These are phyloP conservation scores for Hypoxylon sp. DNA, from an alignment of 2,329 filamentous ascomycete genomes.

Conservation along the genomic window DNA sequence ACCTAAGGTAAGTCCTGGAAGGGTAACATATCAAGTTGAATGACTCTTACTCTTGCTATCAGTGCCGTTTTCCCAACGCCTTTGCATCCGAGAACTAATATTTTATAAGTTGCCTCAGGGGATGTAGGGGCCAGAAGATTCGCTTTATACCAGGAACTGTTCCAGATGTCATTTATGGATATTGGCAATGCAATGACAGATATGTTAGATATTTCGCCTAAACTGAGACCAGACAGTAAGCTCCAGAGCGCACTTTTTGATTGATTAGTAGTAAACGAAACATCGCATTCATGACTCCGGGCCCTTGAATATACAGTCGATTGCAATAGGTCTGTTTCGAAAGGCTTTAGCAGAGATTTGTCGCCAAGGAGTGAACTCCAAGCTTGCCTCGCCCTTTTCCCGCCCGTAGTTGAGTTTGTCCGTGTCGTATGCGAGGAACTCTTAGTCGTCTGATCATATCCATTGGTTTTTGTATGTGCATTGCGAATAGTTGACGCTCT, in stretches of 20 bases:
- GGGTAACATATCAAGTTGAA: background rate
- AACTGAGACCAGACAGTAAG: constrained; percentile 13
- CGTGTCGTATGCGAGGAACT: background rate
- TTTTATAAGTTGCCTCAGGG: background rate
- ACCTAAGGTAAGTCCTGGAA: background rate
- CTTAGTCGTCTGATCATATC: no score
- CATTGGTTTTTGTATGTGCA: no score
- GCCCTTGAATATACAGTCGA: constrained; percentile 15
- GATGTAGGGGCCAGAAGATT: background rate
- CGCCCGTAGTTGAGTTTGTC: background rate
- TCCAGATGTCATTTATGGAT: constrained; percentile 4
- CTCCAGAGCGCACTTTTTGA: constrained; percentile 8
- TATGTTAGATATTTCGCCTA: constrained; percentile 17
- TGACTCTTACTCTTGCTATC: constrained; percentile 1
- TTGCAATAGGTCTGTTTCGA: constrained; percentile 11
- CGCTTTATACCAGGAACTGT: constrained; percentile 11
- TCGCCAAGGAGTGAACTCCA: background rate
- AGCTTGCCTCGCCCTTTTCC: no score
- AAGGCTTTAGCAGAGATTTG: background rate
- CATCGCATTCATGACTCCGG: constrained; percentile 3
- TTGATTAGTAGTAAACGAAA: constrained; percentile 12
- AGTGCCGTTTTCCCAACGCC: constrained; percentile 16
- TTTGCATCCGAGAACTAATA: constrained; percentile 9
- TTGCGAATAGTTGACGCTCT: background rate
- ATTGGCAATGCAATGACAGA: constrained; percentile 20